Percentiles rank a stretch among this genome's conserved stretches.
phyloP scores from a whole-genome alignment of 345 rosid genomes.

The Syzygium oleosum region DNA sequence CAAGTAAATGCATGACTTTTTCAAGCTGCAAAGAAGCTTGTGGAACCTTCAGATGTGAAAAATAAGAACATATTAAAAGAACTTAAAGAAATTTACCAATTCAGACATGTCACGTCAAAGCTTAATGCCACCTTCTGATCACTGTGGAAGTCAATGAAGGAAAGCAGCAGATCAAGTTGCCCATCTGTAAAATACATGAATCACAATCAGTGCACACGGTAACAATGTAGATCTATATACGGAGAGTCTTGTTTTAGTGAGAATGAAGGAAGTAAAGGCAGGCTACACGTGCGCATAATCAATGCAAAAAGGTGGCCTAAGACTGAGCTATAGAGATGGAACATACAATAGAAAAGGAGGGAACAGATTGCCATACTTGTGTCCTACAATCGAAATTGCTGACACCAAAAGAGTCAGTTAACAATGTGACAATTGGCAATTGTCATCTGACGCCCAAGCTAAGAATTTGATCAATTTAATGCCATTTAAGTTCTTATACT shows the following conservation, averaged over 20 bases:
- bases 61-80: neutral
- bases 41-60: neutral
- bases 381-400: neutral
- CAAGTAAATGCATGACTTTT: neutral
- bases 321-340: neutral
- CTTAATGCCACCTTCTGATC: constrained; percentile 39
- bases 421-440: neutral
- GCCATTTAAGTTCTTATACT: neutral
- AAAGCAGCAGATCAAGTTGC: constrained; percentile 64
- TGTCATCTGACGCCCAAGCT: neutral
- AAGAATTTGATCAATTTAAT: neutral
- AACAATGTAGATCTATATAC: neutral
- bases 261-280: neutral
- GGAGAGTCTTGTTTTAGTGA: neutral
- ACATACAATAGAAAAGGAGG: neutral
- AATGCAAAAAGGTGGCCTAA: neutral
- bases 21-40: neutral
- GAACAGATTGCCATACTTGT: neutral
- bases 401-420: neutral
- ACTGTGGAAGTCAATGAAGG: constrained; percentile 34
- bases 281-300: neutral
- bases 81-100: constrained; percentile 28
- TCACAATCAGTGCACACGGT: neutral
- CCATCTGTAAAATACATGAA: constrained; percentile 37
- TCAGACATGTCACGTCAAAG: constrained; percentile 62